phyloP scores from a whole-genome alignment of 495 filamentous ascomycete genomes.

The Hypoxylon perforatum region DNA sequence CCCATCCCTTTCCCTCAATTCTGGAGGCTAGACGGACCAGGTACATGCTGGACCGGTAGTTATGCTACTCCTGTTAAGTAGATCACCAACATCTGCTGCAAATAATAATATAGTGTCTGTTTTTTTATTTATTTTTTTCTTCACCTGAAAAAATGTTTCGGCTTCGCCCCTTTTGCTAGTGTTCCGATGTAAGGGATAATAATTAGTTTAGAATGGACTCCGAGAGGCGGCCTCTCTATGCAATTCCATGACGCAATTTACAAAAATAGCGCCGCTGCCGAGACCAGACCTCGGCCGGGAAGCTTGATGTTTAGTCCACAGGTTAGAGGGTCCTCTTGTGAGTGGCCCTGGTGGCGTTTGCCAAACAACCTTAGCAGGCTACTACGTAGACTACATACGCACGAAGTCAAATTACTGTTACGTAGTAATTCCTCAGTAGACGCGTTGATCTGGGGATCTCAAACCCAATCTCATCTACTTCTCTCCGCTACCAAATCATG shows the following conservation, averaged over 20 bases:
- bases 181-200: background rate
- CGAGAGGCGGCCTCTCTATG: background rate
- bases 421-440: conserved; percentile 22
- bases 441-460: conserved; percentile 31
- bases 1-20: conserved; percentile 1
- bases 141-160: conserved; percentile 1
- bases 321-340: conserved; percentile 7
- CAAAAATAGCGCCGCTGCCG: conserved; percentile 7
- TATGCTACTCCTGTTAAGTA: background rate
- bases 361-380: background rate
- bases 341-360: conserved; percentile 1
- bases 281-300: conserved; percentile 16
- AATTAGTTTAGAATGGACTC: background rate
- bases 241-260: conserved; percentile 28
- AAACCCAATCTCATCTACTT: conserved; percentile 40
- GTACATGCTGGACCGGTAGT: conserved; percentile 15
- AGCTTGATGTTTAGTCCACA: conserved; percentile 21
- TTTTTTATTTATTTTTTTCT: too few relatives aligned
- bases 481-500: conserved; percentile 32
- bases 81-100: conserved; percentile 11
- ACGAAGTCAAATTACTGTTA: conserved; percentile 27
- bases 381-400: conserved; percentile 20
- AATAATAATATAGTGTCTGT: background rate
- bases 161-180: conserved; percentile 1
- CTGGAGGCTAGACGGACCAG: background rate